These are phyloP conservation scores for Papiliotrema terrestris DNA, from an alignment of 1,284 basidiomycete genomes.

Conservation along the genomic window DNA sequence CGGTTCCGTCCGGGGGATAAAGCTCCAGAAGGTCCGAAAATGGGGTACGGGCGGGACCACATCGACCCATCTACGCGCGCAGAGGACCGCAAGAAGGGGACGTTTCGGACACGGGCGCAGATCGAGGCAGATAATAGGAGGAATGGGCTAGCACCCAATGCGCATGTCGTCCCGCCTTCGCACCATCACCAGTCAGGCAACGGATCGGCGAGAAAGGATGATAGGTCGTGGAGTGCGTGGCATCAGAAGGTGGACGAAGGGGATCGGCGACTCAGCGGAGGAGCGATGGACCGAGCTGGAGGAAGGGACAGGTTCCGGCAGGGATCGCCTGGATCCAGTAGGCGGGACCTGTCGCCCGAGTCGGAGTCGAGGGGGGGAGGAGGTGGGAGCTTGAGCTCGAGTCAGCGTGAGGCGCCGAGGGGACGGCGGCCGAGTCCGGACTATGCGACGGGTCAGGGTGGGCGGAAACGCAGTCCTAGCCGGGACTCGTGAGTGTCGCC, in stretches of 20 bases:
- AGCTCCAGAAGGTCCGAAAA: not conserved
- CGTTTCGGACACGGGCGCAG: constrained; percentile 1
- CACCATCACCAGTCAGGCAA: not conserved
- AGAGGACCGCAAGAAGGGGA: not conserved
- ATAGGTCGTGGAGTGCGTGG: constrained; percentile 18
- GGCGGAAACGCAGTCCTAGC: not conserved
- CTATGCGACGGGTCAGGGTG: constrained; percentile 20
- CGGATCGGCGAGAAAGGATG: not conserved
- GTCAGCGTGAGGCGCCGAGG: constrained; percentile 4
- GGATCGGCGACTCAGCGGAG: not conserved
- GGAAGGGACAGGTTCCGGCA: not conserved
- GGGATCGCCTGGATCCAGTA: not conserved
- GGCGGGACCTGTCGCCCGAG: constrained; percentile 1
- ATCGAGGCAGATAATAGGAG: not conserved
- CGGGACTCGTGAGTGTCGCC: constrained; percentile 1
- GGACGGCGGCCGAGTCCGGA: constrained; percentile 26
- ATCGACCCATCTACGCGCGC: not conserved
- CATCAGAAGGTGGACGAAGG: constrained; percentile 7
- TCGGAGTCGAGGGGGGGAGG: not conserved
- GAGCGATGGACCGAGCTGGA: not conserved
- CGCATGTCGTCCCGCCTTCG: too few species aligned
- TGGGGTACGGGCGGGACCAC: not conserved
- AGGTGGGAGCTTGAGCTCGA: not conserved
- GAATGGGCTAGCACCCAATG: too few species aligned
- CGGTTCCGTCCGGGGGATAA: not conserved